Evolutionary conservation across 345 rosid genomes (phyloP).

Genomic region (Lepidium africanum): DNA sequence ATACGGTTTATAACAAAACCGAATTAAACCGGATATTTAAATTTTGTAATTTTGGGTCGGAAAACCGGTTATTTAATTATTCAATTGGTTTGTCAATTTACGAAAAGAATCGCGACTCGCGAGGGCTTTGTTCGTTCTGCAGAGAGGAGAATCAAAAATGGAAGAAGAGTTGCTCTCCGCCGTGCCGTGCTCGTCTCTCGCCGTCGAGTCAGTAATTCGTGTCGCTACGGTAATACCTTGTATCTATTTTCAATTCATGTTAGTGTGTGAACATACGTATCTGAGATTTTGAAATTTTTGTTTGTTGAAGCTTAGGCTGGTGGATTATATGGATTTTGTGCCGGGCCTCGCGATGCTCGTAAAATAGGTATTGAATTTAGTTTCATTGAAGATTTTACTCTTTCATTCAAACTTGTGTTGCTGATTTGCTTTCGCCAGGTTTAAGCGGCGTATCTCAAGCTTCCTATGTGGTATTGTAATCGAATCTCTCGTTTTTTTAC

Average conservation of each 20-base stretch:
- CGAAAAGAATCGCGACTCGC: background rate
- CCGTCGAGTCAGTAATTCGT: slow-evolving; percentile 57
- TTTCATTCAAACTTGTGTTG: background rate
- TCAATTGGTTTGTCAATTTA: background rate
- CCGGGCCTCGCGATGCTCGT: slow-evolving; percentile 57
- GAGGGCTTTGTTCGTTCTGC: background rate
- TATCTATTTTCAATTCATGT: background rate
- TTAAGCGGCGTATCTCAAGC: slow-evolving; percentile 54
- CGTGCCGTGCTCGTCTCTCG: slow-evolving; percentile 75
- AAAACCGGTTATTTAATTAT: background rate
- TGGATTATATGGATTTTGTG: slow-evolving; percentile 64
- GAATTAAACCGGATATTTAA: slow-evolving; percentile 11
- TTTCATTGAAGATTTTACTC: background rate
- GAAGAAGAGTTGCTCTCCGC: slow-evolving; percentile 41
- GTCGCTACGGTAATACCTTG: slow-evolving; percentile 42
- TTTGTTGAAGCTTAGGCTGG: slow-evolving; percentile 46
- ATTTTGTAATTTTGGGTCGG: too few relatives aligned
- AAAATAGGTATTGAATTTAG: slow-evolving; percentile 32
- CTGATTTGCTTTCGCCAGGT: slow-evolving; percentile 33
- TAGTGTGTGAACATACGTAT: background rate
- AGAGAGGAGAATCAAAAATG: slow-evolving; percentile 33
- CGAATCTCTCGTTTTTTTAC: background rate
- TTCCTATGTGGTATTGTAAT: slow-evolving; percentile 70
- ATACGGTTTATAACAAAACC: background rate
- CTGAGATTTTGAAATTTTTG: background rate